Evolutionary conservation across 352 stramenopile genomes (phyloP), one percentile per base, ranked within the genome.

Genomic region (Phytophthora colocasiae): DNA sequence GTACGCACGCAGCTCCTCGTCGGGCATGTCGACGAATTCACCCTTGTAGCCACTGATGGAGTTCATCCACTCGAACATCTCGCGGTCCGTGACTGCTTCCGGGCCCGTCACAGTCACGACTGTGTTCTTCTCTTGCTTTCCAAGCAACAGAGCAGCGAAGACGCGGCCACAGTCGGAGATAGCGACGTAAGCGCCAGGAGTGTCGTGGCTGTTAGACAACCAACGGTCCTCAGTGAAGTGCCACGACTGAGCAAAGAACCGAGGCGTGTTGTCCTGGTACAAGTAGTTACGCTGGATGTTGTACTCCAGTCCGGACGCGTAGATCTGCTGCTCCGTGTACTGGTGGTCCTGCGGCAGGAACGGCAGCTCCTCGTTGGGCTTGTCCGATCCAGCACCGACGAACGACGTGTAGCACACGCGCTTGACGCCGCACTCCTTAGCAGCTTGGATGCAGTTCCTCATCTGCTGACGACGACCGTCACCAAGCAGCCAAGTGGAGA

Each of bases 211-310:
- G 53, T 75, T 78, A 0, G 58, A 62, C 0, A 78, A 66, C 66
- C 70, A 78, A 53, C 64, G 66, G 48, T 78, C 39, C 17, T 54
- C 66, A 3, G 54, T 71, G 52, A 78, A 78, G 39, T 71, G 63
- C 70, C 70, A 78, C 22, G 70, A 72, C 46, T 55, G 65, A 11
- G 47, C 47, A 17, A 54, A 54, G 17, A 54, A 54, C 10, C 31
- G 56, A 1, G 70, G 70, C 10, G 66, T 78, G 62, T 78, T 78
- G 66, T 78, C 61, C 52, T 65, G 63, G 57, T 75, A 73, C 51
- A 78, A 19, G 40, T 50, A 78, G 44, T 78, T 73, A 29, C 70
- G 70, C 26, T 78, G 70, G 58, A 78, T 77, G 48, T 69, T 77
- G 59, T 65, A 77, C 8, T 66, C 47, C 6, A 77, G 63, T 5